Conservation (phyloP, 2,329 filamentous ascomycete genomes). For the Calonectria pteridis region DNA sequence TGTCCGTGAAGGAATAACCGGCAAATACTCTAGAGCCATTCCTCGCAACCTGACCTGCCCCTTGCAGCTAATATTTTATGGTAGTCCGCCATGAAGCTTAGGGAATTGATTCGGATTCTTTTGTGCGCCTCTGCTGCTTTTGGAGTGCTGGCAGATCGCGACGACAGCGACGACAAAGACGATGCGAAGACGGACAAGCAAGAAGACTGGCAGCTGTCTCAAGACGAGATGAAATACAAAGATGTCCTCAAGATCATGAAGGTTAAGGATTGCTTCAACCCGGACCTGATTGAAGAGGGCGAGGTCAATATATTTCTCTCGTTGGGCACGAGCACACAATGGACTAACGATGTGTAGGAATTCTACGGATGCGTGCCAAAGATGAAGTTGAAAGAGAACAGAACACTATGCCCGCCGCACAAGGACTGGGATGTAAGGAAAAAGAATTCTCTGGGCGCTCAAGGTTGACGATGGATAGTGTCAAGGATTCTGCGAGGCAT, state of each 20-base stretch:
- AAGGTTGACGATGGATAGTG: constrained; percentile 4
- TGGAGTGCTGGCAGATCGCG: neutral
- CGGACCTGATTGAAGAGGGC: neutral
- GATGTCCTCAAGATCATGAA: neutral
- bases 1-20: neutral
- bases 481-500: constrained; percentile 2
- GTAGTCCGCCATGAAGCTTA: neutral
- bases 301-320: neutral
- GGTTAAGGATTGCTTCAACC: neutral
- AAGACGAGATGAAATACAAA: neutral
- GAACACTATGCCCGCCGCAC: neutral
- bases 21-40: neutral
- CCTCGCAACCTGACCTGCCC: too few relatives aligned
- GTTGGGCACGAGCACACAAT: neutral
- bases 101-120: neutral
- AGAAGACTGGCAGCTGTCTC: neutral
- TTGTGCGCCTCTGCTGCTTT: neutral
- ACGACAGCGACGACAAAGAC: too few relatives aligned
- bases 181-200: neutral
- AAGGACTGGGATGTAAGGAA: neutral
- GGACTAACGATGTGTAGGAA: neutral
- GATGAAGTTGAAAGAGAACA: neutral
- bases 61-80: neutral
- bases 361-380: neutral
- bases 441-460: neutral